phyloP scores from a whole-genome alignment of 352 stramenopile species.

The Saprolegnia diclina region DNA sequence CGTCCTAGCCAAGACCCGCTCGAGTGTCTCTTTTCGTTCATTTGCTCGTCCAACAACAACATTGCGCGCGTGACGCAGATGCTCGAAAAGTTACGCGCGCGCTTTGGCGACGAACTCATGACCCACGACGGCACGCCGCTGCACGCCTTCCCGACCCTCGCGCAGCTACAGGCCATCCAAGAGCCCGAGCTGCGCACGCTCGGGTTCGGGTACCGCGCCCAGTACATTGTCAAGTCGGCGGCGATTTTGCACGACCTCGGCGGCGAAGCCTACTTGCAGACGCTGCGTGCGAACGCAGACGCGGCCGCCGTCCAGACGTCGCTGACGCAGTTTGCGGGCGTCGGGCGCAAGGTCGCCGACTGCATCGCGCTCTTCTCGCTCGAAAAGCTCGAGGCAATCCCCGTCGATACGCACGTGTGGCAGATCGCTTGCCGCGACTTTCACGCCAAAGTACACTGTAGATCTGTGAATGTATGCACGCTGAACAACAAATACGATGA shows the following conservation, averaged over 20 bases:
- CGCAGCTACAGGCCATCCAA: conserved; percentile 64
- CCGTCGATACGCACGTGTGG: conserved; percentile 96
- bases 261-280: neutral
- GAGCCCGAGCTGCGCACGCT: conserved; percentile 80
- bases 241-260: conserved; percentile 42
- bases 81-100: conserved; percentile 81
- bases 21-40: conserved; percentile 97
- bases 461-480: neutral
- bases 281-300: conserved; percentile 5
- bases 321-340: conserved; percentile 70
- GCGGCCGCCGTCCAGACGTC: conserved; percentile 8
- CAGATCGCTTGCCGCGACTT: conserved; percentile 90
- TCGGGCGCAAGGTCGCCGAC: conserved; percentile 95
- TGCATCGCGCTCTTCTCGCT: conserved; percentile 97
- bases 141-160: conserved; percentile 88
- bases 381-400: conserved; percentile 88
- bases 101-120: conserved; percentile 56
- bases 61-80: conserved; percentile 95
- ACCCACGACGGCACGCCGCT: conserved; percentile 6
- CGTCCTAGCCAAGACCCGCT: conserved; percentile 82
- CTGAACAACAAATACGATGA: conserved; percentile 13
- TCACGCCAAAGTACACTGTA: conserved; percentile 29
- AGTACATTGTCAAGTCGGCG: conserved; percentile 82
- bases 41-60: conserved; percentile 99
- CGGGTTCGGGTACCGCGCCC: conserved; percentile 86